Base-by-base conservation (phyloP, 495 filamentous ascomycete species). In the Aspergillus kassunensis region DNA sequence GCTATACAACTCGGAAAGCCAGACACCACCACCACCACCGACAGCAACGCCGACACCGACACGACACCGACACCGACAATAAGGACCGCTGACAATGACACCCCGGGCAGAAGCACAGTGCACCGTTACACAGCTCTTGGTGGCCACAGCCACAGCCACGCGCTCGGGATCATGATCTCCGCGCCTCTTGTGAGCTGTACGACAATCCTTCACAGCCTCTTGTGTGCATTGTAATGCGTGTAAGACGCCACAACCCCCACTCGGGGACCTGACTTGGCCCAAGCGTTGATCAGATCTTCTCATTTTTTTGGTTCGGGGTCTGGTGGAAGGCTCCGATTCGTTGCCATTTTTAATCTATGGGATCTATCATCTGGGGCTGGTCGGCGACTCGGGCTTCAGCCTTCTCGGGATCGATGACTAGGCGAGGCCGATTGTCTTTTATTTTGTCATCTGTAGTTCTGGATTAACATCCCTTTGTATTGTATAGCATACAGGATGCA, bases 321-420 rank as follows among this genome's bases (percentile, higher is more conserved):
- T 9, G 9, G n/a, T 27, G 24, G 24, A 27, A n/a, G n/a, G n/a
- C n/a, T n/a, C n/a, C n/a, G n/a, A n/a, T n/a, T n/a, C n/a, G n/a
- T n/a, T n/a, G n/a, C n/a, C n/a, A n/a, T n/a, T n/a, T n/a, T n/a
- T n/a, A n/a, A n/a, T n/a, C n/a, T 27, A 4, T 27, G 24, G 4
- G 24, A 27, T 27, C 4, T 9, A 27, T 27, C 24, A 27, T 9
- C 24, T 4, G 24, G 21, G 30, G 33, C 5, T 60, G 53, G 53
- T 60, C 57, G 53, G 49, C 57, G 57, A 60, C 5, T 60, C 57
- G 57, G 57, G 53, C 45, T 51, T 53, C 57, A 53, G 57, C 49
- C 45, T 51, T 53, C 57, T 56, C 57, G 57, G 53, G 49, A 51
- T 36, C 57, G 21, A 27, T 4, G 49, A 44, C n/a, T 37, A 1